These are phyloP conservation scores for Fallopia convolvulus DNA, from an alignment of 148 eudicot species.

Conservation along the genomic window DNA sequence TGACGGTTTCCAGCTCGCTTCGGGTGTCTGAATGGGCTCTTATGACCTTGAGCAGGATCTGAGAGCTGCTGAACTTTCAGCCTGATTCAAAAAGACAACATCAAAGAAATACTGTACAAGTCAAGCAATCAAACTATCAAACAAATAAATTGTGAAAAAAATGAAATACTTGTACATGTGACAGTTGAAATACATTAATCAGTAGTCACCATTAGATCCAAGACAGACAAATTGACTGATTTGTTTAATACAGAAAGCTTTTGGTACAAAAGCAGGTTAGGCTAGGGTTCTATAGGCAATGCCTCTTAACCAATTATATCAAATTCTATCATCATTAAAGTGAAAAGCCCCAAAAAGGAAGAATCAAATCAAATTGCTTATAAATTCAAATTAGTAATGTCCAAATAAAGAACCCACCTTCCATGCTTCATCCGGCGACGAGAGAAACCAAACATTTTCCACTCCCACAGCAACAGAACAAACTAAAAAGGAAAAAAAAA, in stretches of 20 bases:
- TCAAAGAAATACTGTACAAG: neutral
- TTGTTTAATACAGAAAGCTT: neutral
- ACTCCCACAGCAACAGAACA: neutral
- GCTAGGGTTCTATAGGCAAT: neutral
- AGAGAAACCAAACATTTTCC: conserved; percentile 23
- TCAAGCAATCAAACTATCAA: neutral
- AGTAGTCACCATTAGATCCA: neutral
- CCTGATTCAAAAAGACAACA: conserved; percentile 27
- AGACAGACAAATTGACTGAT: neutral
- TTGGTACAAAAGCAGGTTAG: neutral
- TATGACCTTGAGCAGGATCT: conserved; percentile 70
- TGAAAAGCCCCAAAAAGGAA: neutral
- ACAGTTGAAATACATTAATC: neutral
- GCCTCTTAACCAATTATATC: neutral
- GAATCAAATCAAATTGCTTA: neutral
- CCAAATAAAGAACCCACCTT: conserved; percentile 32
- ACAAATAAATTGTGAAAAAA: neutral
- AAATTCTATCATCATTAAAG: neutral
- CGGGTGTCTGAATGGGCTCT: conserved; percentile 65
- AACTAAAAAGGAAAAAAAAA: neutral
- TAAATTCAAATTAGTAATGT: neutral
- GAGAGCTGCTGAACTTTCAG: conserved; percentile 77
- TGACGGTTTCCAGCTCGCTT: conserved; percentile 44
- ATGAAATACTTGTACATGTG: neutral
- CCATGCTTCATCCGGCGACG: conserved; percentile 82